Evolutionary conservation across 2,329 filamentous ascomycete species (phyloP).

Genomic region (Colletotrichum scovillei): DNA sequence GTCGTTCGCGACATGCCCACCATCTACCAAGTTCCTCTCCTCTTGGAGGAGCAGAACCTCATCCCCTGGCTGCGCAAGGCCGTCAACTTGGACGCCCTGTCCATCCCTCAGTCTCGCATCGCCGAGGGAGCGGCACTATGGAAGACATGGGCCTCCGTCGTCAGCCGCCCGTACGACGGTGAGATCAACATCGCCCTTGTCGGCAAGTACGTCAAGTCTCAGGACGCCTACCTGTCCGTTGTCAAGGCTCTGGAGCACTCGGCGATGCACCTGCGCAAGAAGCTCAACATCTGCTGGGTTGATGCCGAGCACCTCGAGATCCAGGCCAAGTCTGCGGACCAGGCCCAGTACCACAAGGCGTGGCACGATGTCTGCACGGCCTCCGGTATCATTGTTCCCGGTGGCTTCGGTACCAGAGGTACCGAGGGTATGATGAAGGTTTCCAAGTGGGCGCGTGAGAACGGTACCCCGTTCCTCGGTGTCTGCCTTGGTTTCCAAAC

Average conservation of each 20-base stretch:
- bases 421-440: conserved; percentile 91
- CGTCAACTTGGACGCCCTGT: conserved; percentile 71
- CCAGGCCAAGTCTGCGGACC: conserved; percentile 67
- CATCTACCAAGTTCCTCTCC: conserved; percentile 94
- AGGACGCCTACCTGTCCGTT: conserved; percentile 88
- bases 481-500: conserved; percentile 93
- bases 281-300: conserved; percentile 85
- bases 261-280: conserved; percentile 85
- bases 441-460: conserved; percentile 87
- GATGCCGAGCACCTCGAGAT: conserved; percentile 88
- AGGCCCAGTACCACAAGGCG: conserved; percentile 83
- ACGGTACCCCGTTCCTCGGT: conserved; percentile 85
- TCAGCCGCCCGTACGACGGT: conserved; percentile 72
- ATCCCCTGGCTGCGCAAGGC: conserved; percentile 73
- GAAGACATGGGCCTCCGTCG: conserved; percentile 72
- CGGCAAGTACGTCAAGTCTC: conserved; percentile 88
- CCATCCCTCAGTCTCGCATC: conserved; percentile 63
- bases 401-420: conserved; percentile 84
- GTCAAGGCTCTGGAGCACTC: conserved; percentile 91
- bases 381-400: conserved; percentile 74
- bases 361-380: conserved; percentile 85
- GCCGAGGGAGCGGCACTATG: conserved; percentile 71
- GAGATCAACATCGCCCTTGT: conserved; percentile 88
- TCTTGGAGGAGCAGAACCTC: conserved; percentile 85
- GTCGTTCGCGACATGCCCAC: conserved; percentile 90